These are phyloP conservation scores for Barnettozyma botsteinii DNA, from an alignment of 805 yeast genomes.

Conservation along the genomic window DNA sequence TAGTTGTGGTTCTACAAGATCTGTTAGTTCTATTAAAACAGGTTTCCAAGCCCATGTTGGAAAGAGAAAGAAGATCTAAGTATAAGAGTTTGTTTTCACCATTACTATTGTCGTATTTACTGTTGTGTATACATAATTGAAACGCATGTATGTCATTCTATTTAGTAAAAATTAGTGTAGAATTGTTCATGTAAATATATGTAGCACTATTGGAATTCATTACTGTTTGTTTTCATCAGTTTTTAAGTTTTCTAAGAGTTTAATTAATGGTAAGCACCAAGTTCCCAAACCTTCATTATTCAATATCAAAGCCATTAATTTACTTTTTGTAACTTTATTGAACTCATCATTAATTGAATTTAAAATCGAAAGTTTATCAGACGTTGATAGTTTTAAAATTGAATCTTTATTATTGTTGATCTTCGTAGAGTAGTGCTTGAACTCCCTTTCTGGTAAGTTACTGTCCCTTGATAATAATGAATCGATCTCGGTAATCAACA, in stretches of 20 bases:
- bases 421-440: constrained; percentile 38
- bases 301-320: constrained; percentile 48
- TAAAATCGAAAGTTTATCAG: constrained; percentile 15
- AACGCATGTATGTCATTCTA: no score
- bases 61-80: constrained; percentile 62
- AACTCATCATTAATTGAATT: constrained; percentile 22
- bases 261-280: constrained; percentile 68
- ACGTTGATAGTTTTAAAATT: constrained; percentile 25
- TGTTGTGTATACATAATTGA: no score
- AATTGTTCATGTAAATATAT: no score
- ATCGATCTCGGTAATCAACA: no score
- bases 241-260: constrained; percentile 37
- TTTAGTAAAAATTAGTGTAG: no score
- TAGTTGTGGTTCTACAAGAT: constrained; percentile 95
- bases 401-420: constrained; percentile 25
- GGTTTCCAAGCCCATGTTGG: constrained; percentile 99
- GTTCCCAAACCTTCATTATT: constrained; percentile 47
- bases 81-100: not conserved
- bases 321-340: constrained; percentile 28
- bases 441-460: constrained; percentile 37
- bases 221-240: not conserved
- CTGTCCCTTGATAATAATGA: not conserved
- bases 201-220: not conserved
- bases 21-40: constrained; percentile 94
- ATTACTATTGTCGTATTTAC: no score